These are phyloP conservation scores for Stemphylium beticola DNA, from an alignment of 2,329 filamentous ascomycete species.

Conservation along the genomic window DNA sequence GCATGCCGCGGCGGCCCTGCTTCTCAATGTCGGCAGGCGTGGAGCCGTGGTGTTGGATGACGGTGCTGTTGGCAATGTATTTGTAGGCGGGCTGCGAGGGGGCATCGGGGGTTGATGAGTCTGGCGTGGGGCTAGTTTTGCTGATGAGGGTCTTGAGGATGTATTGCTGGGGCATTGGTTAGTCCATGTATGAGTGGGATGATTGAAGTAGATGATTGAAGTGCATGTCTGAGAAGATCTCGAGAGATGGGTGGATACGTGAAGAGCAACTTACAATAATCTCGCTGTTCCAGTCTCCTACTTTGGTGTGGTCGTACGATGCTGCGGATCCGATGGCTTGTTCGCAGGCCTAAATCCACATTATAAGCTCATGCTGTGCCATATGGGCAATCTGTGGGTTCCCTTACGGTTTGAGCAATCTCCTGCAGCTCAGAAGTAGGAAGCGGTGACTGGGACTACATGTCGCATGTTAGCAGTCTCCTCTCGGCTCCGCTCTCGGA, in stretches of 20 bases:
- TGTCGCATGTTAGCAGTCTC: slow-evolving; percentile 1
- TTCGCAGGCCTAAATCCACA: slow-evolving; percentile 73
- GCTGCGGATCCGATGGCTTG: slow-evolving; percentile 74
- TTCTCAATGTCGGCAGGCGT: slow-evolving; percentile 57
- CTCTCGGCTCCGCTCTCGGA: not conserved
- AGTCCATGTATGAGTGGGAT: not conserved
- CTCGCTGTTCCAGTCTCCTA: slow-evolving; percentile 84
- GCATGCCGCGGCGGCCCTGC: slow-evolving; percentile 87
- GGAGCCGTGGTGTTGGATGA: slow-evolving; percentile 81
- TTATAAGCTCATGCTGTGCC: slow-evolving; percentile 9
- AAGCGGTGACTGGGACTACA: slow-evolving; percentile 35
- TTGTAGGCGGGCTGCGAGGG: slow-evolving; percentile 73
- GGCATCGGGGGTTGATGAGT: slow-evolving; percentile 26
- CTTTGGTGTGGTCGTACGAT: slow-evolving; percentile 86
- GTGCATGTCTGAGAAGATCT: slow-evolving; percentile 23
- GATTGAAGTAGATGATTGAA: no score
- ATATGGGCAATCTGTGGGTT: not conserved
- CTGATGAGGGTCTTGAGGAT: slow-evolving; percentile 80
- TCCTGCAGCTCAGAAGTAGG: slow-evolving; percentile 40
- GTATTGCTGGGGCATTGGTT: slow-evolving; percentile 63
- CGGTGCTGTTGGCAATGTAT: slow-evolving; percentile 97
- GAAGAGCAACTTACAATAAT: slow-evolving; percentile 75
- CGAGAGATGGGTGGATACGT: slow-evolving; percentile 33
- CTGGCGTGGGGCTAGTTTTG: slow-evolving; percentile 68
- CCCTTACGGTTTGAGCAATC: slow-evolving; percentile 39